These are phyloP conservation scores for Annulohypoxylon maeteangense DNA, from an alignment of 495 filamentous ascomycete genomes.

Conservation along the genomic window DNA sequence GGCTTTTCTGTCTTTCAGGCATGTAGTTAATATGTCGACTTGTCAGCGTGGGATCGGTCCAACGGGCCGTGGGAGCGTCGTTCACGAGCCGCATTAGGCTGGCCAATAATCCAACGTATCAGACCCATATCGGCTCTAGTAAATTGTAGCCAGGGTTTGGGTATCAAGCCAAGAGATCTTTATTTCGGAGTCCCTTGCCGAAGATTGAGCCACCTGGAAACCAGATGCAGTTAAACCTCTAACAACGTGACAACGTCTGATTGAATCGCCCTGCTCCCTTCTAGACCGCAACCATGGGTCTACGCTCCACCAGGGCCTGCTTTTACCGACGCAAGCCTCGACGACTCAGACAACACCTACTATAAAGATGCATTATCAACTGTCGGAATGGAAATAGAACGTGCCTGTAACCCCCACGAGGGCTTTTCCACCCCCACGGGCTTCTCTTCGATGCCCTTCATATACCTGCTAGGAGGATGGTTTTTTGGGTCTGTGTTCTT, in stretches of 20 bases:
- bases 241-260: conserved; percentile 42
- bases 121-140: conserved; percentile 32
- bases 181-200: conserved; percentile 43
- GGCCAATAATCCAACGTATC: conserved; percentile 24
- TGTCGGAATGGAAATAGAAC: conserved; percentile 21
- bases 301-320: conserved; percentile 27
- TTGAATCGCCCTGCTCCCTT: conserved; percentile 29
- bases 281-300: conserved; percentile 30
- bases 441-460: conserved; percentile 13
- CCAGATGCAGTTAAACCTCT: conserved; percentile 25
- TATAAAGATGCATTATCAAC: conserved; percentile 1
- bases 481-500: conserved; percentile 11
- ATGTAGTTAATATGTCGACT: conserved; percentile 13
- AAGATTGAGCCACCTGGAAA: conserved; percentile 33
- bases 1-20: conserved; percentile 17
- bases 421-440: conserved; percentile 23
- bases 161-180: conserved; percentile 43
- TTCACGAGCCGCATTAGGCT: conserved; percentile 35
- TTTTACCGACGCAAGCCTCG: conserved; percentile 12
- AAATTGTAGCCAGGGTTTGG: conserved; percentile 34
- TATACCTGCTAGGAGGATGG: conserved; percentile 23
- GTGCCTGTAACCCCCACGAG: conserved; percentile 23
- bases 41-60: conserved; percentile 40
- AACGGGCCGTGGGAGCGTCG: conserved; percentile 48
- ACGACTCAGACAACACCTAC: conserved; percentile 18